phyloP scores from a whole-genome alignment of 768 basidiomycete genomes.

The Russula ochroleuca region DNA sequence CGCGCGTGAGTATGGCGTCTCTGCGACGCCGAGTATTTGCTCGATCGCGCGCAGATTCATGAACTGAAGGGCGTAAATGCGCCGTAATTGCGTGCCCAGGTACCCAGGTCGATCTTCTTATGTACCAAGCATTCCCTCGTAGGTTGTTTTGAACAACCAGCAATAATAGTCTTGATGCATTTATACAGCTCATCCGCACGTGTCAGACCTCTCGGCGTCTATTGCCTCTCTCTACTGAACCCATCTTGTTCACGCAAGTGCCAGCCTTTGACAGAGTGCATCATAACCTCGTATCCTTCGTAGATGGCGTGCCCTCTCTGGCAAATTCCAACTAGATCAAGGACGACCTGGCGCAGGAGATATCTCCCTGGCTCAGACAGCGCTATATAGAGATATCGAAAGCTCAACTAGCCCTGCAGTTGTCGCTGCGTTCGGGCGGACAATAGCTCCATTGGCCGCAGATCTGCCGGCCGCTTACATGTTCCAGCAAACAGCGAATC shows the following conservation, averaged over 20 bases:
- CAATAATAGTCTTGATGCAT: not conserved
- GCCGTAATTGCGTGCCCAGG: slow-evolving; percentile 63
- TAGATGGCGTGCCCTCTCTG: slow-evolving; percentile 45
- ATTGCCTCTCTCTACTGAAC: slow-evolving; percentile 59
- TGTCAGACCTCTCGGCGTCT: slow-evolving; percentile 50
- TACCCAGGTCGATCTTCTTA: slow-evolving; percentile 68
- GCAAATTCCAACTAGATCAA: slow-evolving; percentile 42
- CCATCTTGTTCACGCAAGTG: slow-evolving; percentile 71
- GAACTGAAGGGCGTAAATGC: slow-evolving; percentile 72
- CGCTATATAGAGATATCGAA: slow-evolving; percentile 41
- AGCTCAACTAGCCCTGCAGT: slow-evolving; percentile 24
- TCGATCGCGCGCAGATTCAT: slow-evolving; percentile 42
- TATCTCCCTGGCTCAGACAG: slow-evolving; percentile 63
- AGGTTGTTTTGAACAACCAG: slow-evolving; percentile 33
- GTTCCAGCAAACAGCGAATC: slow-evolving; percentile 44
- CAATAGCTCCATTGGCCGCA: slow-evolving; percentile 42
- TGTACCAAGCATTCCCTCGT: slow-evolving; percentile 81
- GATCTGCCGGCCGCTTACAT: slow-evolving; percentile 52
- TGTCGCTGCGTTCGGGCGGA: slow-evolving; percentile 36
- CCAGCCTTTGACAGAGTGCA: slow-evolving; percentile 64
- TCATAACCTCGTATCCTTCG: slow-evolving; percentile 57
- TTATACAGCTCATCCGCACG: slow-evolving; percentile 69
- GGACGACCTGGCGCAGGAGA: slow-evolving; percentile 42
- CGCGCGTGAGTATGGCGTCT: slow-evolving; percentile 58
- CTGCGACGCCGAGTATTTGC: slow-evolving; percentile 57